phyloP scores from a whole-genome alignment of 352 stramenopile species.

The Halophytophthora polymorphica region DNA sequence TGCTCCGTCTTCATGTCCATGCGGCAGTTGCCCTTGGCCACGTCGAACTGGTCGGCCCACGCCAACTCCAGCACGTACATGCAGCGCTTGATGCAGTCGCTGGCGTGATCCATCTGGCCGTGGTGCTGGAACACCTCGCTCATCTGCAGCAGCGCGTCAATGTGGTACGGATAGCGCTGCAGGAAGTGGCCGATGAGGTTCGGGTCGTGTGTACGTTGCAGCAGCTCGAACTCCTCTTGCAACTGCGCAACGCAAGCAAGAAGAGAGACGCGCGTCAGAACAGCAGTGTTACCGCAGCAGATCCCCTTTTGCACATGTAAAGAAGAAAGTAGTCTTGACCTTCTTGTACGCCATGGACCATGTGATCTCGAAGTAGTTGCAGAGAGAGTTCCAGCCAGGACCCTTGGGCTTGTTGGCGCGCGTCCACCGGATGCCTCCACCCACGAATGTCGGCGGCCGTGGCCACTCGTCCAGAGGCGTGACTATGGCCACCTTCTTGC shows the following conservation, averaged over 20 bases:
- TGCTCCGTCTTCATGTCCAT: conserved; percentile 80
- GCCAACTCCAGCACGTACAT: conserved; percentile 82
- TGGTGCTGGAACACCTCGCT: conserved; percentile 87
- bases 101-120: conserved; percentile 82
- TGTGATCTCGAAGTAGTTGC: conserved; percentile 82
- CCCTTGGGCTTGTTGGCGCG: conserved; percentile 72
- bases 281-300: not conserved
- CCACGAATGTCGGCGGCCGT: conserved; percentile 83
- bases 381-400: conserved; percentile 59
- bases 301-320: not conserved
- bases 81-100: conserved; percentile 83
- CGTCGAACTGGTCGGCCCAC: conserved; percentile 83
- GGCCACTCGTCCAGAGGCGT: conserved; percentile 81
- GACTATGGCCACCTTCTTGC: conserved; percentile 76
- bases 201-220: conserved; percentile 81
- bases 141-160: conserved; percentile 83
- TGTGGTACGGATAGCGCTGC: conserved; percentile 81
- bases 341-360: conserved; percentile 89
- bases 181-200: conserved; percentile 82
- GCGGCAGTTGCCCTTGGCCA: conserved; percentile 72
- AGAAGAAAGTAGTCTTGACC: conserved; percentile 18
- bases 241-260: conserved; percentile 23
- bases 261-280: conserved; percentile 1
- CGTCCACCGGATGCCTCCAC: conserved; percentile 82
- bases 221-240: conserved; percentile 79